phyloP scores from a whole-genome alignment of 768 basidiomycete genomes.

The Hygrocybe punicea region DNA sequence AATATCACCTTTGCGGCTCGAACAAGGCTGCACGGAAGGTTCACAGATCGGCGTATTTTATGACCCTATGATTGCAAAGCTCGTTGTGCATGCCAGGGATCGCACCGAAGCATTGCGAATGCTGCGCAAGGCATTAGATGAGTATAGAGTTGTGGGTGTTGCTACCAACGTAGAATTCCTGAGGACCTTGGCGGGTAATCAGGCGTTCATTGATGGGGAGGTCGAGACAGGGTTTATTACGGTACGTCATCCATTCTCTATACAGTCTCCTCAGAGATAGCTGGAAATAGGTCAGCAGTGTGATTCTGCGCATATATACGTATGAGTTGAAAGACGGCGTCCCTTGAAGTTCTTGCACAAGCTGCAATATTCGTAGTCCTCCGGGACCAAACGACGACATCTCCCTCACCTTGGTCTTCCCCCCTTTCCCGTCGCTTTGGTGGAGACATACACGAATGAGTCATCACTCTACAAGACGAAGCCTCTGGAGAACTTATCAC shows the following conservation, averaged over 20 bases:
- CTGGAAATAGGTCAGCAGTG: too few relatives aligned
- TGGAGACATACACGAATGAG: conserved; percentile 63
- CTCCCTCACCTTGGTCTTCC: conserved; percentile 63
- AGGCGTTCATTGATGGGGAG: conserved; percentile 71
- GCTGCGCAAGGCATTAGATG: conserved; percentile 74
- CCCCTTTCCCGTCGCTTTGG: conserved; percentile 76
- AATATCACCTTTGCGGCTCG: conserved; percentile 71
- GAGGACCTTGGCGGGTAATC: conserved; percentile 68
- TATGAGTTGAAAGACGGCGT: conserved; percentile 70
- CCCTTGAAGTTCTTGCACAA: conserved; percentile 65
- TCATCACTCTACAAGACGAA: conserved; percentile 60
- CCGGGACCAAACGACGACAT: conserved; percentile 41
- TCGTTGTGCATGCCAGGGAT: conserved; percentile 84
- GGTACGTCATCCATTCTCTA: conserved; percentile 44
- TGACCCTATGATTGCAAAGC: conserved; percentile 89
- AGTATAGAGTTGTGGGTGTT: conserved; percentile 89
- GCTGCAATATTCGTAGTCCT: conserved; percentile 74
- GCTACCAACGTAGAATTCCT: conserved; percentile 92
- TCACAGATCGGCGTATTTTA: conserved; percentile 84
- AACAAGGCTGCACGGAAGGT: conserved; percentile 82
- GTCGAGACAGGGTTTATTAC: conserved; percentile 93
- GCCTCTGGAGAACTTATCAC: conserved; percentile 39
- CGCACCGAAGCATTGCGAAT: conserved; percentile 80
- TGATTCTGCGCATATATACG: not conserved
- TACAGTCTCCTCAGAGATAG: too few relatives aligned